Evolutionary conservation across 805 yeast genomes (phyloP).

Genomic region (Saccharomycopsis fodiens): DNA sequence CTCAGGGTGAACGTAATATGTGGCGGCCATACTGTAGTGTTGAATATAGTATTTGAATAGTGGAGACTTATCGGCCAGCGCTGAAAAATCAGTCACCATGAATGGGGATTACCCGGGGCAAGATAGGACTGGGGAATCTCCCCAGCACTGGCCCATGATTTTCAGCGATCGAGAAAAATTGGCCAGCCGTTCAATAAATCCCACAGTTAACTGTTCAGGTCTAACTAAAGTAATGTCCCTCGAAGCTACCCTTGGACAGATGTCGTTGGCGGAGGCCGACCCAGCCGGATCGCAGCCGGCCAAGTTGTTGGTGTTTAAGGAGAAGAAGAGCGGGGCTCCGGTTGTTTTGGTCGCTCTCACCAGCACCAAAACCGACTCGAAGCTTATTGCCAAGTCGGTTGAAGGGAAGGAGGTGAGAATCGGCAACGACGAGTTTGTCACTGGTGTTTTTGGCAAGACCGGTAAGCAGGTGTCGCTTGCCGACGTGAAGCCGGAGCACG

Average conservation of each 20-base stretch:
- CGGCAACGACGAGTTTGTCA: constrained; percentile 75
- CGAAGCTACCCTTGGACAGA: background rate
- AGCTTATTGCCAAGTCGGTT: constrained; percentile 56
- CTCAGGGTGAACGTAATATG: constrained; percentile 65
- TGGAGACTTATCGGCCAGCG: background rate
- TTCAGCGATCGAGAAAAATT: too few relatives aligned
- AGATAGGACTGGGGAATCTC: too few relatives aligned
- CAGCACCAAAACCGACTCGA: constrained; percentile 61
- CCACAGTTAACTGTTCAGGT: too few relatives aligned
- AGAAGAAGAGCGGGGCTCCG: constrained; percentile 84
- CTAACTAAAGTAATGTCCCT: too few relatives aligned
- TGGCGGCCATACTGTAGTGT: constrained; percentile 23
- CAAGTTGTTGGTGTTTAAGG: constrained; percentile 81
- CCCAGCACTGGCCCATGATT: too few relatives aligned
- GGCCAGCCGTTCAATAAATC: too few relatives aligned
- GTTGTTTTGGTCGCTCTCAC: constrained; percentile 71
- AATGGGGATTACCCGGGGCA: background rate
- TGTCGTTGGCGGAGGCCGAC: constrained; percentile 33
- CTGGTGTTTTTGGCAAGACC: constrained; percentile 47
- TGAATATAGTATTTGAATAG: too few relatives aligned
- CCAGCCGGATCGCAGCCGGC: constrained; percentile 47
- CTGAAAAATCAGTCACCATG: background rate
- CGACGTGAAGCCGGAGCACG: constrained; percentile 35
- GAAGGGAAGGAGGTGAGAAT: constrained; percentile 78
- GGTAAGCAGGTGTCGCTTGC: constrained; percentile 61